Percentiles rank a stretch among this genome's conserved stretches.
Conservation (phyloP, 345 rosid species). For the Eucalyptus regnans region DNA sequence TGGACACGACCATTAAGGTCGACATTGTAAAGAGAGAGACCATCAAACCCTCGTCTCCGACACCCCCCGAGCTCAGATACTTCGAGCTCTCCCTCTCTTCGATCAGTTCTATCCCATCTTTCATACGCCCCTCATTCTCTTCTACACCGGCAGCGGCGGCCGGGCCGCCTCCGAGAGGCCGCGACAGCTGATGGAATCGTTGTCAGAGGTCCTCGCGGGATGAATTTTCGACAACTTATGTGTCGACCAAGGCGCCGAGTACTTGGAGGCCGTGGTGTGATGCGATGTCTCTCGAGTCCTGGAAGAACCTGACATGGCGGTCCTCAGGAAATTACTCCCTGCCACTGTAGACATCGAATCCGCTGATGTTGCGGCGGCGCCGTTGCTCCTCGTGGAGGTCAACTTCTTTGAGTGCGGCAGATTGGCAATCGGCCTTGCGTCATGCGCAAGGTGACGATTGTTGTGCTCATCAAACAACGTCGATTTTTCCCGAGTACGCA, state of each 20-base stretch:
- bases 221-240: background rate
- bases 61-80: background rate
- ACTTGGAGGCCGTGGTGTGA: slow-evolving; percentile 1
- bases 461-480: background rate
- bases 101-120: background rate
- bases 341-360: background rate
- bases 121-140: background rate
- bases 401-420: background rate
- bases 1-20: background rate
- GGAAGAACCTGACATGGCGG: background rate
- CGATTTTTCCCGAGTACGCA: background rate
- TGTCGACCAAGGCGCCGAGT: slow-evolving; percentile 3
- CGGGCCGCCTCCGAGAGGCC: background rate
- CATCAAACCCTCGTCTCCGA: background rate
- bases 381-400: background rate
- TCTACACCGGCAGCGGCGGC: background rate
- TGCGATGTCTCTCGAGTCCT: background rate
- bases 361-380: background rate
- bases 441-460: background rate
- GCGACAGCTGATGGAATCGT: background rate
- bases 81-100: background rate
- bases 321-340: background rate
- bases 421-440: background rate
- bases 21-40: background rate
- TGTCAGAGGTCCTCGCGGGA: background rate